phyloP scores from a whole-genome alignment of 2,329 filamentous ascomycete genomes.

The Diplocarpon rosae region DNA sequence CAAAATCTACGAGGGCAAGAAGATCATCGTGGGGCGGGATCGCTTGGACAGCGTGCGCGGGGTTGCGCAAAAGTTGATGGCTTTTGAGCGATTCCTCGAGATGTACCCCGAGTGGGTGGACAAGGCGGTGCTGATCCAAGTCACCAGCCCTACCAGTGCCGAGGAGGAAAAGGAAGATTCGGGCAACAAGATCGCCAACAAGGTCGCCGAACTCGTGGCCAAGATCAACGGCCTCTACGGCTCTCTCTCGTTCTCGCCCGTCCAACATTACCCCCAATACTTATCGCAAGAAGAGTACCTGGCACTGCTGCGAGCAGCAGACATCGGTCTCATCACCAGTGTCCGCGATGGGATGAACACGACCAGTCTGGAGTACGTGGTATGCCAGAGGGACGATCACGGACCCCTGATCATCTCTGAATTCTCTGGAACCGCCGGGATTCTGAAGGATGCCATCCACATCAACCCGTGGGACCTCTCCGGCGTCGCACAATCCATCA shows the following conservation, averaged over 20 bases:
- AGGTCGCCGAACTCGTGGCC: slow-evolving; percentile 82
- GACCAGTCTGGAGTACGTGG: slow-evolving; percentile 85
- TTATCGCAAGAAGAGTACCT: slow-evolving; percentile 86
- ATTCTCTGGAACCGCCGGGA: slow-evolving; percentile 88
- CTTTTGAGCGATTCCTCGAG: slow-evolving; percentile 85
- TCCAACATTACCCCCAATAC: slow-evolving; percentile 93
- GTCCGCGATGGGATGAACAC: slow-evolving; percentile 98
- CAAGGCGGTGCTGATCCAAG: slow-evolving; percentile 87
- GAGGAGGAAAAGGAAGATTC: slow-evolving; percentile 68
- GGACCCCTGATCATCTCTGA: slow-evolving; percentile 90
- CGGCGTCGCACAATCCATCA: slow-evolving; percentile 74
- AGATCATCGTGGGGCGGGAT: slow-evolving; percentile 90
- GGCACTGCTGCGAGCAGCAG: slow-evolving; percentile 77
- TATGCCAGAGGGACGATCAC: slow-evolving; percentile 79
- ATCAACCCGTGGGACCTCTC: slow-evolving; percentile 94
- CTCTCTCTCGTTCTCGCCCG: slow-evolving; percentile 77
- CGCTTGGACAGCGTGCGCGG: slow-evolving; percentile 87
- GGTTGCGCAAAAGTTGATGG: slow-evolving; percentile 90
- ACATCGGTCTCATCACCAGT: slow-evolving; percentile 89
- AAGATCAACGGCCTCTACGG: slow-evolving; percentile 88
- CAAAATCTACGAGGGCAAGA: slow-evolving; percentile 75
- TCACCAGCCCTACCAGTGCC: slow-evolving; percentile 77
- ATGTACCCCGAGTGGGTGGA: slow-evolving; percentile 86
- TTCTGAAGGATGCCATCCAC: slow-evolving; percentile 74
- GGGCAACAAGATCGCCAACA: slow-evolving; percentile 72